Percentiles rank a stretch among this genome's conserved stretches.
Conservation (phyloP, 2,329 filamentous ascomycete genomes). For the Botryotinia calthae region DNA sequence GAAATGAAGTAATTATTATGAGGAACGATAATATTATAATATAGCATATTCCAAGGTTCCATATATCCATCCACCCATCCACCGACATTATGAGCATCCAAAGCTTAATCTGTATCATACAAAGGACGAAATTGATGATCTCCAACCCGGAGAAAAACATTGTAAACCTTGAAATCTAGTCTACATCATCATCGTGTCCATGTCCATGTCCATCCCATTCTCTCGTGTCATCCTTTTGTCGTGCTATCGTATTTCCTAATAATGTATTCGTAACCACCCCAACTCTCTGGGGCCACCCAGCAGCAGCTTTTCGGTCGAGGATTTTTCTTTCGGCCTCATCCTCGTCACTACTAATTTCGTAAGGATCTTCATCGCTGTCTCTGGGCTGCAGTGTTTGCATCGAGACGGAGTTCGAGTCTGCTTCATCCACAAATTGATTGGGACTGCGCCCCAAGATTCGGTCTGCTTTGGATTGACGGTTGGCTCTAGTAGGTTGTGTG, state of each 20-base stretch:
- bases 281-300: conserved; percentile 36
- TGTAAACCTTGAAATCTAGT: conserved; percentile 3
- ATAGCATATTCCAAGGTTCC: neutral
- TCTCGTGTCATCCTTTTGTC: conserved; percentile 35
- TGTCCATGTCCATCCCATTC: conserved; percentile 35
- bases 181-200: conserved; percentile 17
- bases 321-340: conserved; percentile 31
- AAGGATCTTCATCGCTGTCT: conserved; percentile 32
- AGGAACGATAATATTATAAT: neutral
- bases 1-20: neutral
- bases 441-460: conserved; percentile 39
- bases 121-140: neutral
- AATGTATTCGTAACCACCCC: conserved; percentile 37
- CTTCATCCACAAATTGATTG: conserved; percentile 34
- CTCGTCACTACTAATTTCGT: conserved; percentile 37
- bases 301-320: conserved; percentile 30
- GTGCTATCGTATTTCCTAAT: conserved; percentile 36
- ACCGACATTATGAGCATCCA: neutral
- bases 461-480: conserved; percentile 39
- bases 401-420: conserved; percentile 28
- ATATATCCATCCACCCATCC: neutral
- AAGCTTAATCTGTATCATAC: neutral
- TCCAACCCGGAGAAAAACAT: neutral
- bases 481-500: conserved; percentile 11
- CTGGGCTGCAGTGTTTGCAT: conserved; percentile 35